Conservation (phyloP, 202 grass and related monocot genomes). For the Saccharum hybrid region DNA sequence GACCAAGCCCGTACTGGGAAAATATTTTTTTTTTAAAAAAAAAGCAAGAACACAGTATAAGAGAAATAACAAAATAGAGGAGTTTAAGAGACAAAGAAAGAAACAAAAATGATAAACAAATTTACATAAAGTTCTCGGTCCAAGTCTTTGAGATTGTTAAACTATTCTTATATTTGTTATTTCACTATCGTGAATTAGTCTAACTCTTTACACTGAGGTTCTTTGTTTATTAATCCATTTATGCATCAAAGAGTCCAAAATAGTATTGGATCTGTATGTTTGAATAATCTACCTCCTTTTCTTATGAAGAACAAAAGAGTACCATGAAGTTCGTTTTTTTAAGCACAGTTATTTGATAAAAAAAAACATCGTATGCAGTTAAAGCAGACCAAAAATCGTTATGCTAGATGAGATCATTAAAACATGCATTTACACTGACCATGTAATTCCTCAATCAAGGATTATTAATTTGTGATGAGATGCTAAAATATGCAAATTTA, state of each 20-base stretch:
- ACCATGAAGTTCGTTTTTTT: neutral
- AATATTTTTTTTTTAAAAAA: too few relatives aligned
- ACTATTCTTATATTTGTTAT: neutral
- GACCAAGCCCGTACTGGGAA: neutral
- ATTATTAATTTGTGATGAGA: neutral
- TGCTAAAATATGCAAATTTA: neutral
- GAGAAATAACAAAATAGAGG: neutral
- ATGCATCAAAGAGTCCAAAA: neutral
- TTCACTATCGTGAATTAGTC: neutral
- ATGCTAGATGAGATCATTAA: constrained; percentile 6
- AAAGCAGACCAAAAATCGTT: constrained; percentile 7
- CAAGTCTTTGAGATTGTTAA: neutral
- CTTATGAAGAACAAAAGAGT: neutral
- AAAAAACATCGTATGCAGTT: neutral
- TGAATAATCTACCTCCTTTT: neutral
- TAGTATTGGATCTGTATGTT: neutral
- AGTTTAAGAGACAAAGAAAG: neutral
- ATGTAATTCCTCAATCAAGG: neutral
- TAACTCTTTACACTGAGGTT: neutral
- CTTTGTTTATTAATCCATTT: neutral
- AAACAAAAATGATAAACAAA: neutral
- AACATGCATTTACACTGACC: neutral
- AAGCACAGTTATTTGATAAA: constrained; percentile 18
- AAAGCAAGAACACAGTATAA: neutral
- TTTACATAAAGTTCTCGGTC: too few relatives aligned